These are phyloP conservation scores for Thielaviopsis musarum DNA, from an alignment of 2,329 filamentous ascomycete genomes.

Conservation along the genomic window DNA sequence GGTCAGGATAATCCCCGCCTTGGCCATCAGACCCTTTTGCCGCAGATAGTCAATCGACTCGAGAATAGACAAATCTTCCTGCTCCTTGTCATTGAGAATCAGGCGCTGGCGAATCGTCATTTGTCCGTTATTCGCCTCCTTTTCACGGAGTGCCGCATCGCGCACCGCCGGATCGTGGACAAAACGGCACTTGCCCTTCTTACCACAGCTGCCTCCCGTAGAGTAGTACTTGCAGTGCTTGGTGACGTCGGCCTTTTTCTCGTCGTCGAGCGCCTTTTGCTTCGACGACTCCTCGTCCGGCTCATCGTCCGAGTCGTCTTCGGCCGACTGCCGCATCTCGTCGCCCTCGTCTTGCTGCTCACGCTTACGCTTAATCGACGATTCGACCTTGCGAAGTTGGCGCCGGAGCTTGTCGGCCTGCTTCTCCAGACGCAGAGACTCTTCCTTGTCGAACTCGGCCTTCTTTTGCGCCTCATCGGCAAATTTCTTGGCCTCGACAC, in stretches of 20 bases:
- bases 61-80: constrained; percentile 48
- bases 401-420: constrained; percentile 45
- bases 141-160: constrained; percentile 45
- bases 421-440: constrained; percentile 26
- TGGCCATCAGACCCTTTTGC: constrained; percentile 36
- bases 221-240: constrained; percentile 57
- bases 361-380: constrained; percentile 50
- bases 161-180: constrained; percentile 48
- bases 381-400: constrained; percentile 54
- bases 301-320: constrained; percentile 31
- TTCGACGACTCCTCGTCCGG: constrained; percentile 32
- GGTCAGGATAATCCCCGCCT: constrained; percentile 13
- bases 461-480: constrained; percentile 28
- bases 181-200: constrained; percentile 62
- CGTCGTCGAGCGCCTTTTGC: constrained; percentile 17
- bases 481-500: constrained; percentile 46
- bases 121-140: constrained; percentile 46
- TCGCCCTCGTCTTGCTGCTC: constrained; percentile 51
- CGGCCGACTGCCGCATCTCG: constrained; percentile 39
- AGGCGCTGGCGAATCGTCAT: constrained; percentile 50
- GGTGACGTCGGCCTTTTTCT: constrained; percentile 41
- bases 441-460: constrained; percentile 42
- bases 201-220: constrained; percentile 50
- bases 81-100: constrained; percentile 49
- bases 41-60: constrained; percentile 50